These are phyloP conservation scores for Chaetomiaceae sp. DNA, from an alignment of 2,329 filamentous ascomycete species.

Conservation along the genomic window DNA sequence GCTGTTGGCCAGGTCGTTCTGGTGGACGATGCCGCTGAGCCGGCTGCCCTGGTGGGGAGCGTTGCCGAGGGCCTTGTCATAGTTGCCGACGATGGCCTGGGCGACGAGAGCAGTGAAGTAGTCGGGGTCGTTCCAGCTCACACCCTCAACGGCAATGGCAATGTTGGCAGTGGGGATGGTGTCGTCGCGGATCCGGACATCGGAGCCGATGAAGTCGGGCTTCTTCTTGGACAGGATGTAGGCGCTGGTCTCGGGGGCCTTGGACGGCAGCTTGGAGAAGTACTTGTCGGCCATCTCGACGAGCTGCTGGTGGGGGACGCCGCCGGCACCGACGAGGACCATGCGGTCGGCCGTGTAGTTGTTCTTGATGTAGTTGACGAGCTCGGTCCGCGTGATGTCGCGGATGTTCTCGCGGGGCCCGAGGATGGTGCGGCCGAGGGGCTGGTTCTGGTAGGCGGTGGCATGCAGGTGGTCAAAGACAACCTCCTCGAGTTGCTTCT, in stretches of 20 bases:
- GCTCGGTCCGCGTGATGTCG: conserved; percentile 86
- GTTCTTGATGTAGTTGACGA: conserved; percentile 95
- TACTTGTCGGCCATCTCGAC: conserved; percentile 96
- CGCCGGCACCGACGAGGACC: conserved; percentile 94
- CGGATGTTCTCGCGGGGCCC: conserved; percentile 98
- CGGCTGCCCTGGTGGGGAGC: conserved; percentile 97
- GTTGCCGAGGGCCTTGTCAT: conserved; percentile 98
- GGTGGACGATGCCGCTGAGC: conserved; percentile 90
- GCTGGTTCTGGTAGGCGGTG: conserved; percentile 94
- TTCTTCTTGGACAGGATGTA: conserved; percentile 76
- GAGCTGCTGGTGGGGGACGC: conserved; percentile 87
- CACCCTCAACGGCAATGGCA: conserved; percentile 96
- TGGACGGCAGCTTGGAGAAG: conserved; percentile 74
- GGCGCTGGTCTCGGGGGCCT: conserved; percentile 69
- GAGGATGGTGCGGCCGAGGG: conserved; percentile 94
- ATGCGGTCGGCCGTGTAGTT: conserved; percentile 99
- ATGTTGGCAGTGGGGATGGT: conserved; percentile 96
- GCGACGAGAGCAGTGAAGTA: conserved; percentile 98
- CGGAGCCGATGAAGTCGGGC: conserved; percentile 94
- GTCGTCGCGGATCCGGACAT: conserved; percentile 93
- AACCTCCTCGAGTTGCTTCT: conserved; percentile 99
- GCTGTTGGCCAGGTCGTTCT: conserved; percentile 95
- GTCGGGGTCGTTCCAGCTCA: conserved; percentile 98
- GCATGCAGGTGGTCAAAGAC: conserved; percentile 99
- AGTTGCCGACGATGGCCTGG: conserved; percentile 98